A percentile compares a stretch with the other conserved stretches of the same genome.
Conservation (phyloP, 805 yeast species). For the Schwanniomyces vanrijiae region DNA sequence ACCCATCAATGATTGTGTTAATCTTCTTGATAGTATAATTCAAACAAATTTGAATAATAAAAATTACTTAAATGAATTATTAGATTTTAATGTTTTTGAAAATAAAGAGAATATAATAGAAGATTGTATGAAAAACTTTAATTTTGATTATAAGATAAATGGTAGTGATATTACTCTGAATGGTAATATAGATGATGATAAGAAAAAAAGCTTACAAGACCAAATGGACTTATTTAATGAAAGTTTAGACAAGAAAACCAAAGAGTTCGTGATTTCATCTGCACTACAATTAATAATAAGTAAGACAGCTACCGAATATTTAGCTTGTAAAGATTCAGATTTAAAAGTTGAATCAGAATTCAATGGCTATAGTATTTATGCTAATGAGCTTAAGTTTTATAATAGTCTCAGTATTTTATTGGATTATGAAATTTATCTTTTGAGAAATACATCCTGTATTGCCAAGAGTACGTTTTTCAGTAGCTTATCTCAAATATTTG, state of each 20-base stretch:
- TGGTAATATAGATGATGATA: background rate
- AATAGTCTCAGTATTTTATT: slow-evolving; percentile 21
- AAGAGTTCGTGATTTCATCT: slow-evolving; percentile 18
- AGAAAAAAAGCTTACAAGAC: slow-evolving; percentile 6
- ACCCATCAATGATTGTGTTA: slow-evolving; percentile 1
- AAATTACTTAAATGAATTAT: background rate
- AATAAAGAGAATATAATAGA: slow-evolving; percentile 2
- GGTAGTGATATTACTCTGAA: background rate
- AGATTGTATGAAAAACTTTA: background rate
- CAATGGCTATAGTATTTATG: slow-evolving; percentile 1
- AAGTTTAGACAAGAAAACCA: slow-evolving; percentile 17
- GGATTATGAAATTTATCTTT: slow-evolving; percentile 25
- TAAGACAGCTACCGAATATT: background rate
- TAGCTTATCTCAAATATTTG: slow-evolving; percentile 22
- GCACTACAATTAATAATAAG: slow-evolving; percentile 19
- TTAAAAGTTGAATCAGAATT: background rate
- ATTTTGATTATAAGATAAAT: slow-evolving; percentile 3
- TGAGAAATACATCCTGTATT: slow-evolving; percentile 11
- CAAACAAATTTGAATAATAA: background rate
- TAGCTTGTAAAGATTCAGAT: background rate
- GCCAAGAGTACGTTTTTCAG: slow-evolving; percentile 26
- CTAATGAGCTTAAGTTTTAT: slow-evolving; percentile 8
- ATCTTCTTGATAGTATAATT: background rate
- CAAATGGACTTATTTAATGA: slow-evolving; percentile 21
- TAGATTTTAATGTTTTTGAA: slow-evolving; percentile 1